Evolutionary conservation across 345 rosid species (phyloP).

Genomic region (Eucalyptus grandis): DNA sequence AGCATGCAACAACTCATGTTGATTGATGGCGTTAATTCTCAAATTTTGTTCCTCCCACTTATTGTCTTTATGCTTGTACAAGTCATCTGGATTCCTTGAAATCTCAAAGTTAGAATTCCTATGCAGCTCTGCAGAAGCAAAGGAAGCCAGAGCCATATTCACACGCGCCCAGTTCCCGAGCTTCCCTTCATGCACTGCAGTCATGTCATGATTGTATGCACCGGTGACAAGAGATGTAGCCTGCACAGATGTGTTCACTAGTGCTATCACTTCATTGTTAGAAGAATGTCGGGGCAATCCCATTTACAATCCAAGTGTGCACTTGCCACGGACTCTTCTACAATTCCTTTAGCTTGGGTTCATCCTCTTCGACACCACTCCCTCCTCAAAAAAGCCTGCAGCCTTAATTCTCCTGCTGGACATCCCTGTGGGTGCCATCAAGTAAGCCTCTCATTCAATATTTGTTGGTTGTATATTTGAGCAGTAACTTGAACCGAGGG

Average conservation of each 20-base stretch:
- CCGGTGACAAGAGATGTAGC: not conserved
- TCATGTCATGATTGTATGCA: not conserved
- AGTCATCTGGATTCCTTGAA: conserved; percentile 26
- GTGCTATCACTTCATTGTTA: not conserved
- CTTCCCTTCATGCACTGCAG: not conserved
- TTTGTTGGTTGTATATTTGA: not conserved
- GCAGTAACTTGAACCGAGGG: not conserved
- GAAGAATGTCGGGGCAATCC: not conserved
- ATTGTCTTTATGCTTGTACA: conserved; percentile 4
- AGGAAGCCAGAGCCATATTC: not conserved
- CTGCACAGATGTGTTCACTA: not conserved
- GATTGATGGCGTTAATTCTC: conserved; percentile 8
- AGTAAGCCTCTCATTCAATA: not conserved
- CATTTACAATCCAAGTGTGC: not conserved
- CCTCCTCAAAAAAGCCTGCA: not conserved
- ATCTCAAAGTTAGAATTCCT: conserved; percentile 14
- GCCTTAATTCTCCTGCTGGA: not conserved
- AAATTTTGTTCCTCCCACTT: conserved; percentile 12
- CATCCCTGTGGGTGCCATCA: not conserved
- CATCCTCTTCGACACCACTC: not conserved
- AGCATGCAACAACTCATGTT: not conserved
- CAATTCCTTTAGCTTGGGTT: not conserved
- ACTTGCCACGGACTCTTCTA: not conserved
- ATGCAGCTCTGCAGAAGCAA: not conserved
- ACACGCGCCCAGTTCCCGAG: not conserved